Evolutionary conservation across 2,329 filamentous ascomycete genomes (phyloP), one percentile per base, ranked within the genome.

Genomic region (Xylaria sp.): DNA sequence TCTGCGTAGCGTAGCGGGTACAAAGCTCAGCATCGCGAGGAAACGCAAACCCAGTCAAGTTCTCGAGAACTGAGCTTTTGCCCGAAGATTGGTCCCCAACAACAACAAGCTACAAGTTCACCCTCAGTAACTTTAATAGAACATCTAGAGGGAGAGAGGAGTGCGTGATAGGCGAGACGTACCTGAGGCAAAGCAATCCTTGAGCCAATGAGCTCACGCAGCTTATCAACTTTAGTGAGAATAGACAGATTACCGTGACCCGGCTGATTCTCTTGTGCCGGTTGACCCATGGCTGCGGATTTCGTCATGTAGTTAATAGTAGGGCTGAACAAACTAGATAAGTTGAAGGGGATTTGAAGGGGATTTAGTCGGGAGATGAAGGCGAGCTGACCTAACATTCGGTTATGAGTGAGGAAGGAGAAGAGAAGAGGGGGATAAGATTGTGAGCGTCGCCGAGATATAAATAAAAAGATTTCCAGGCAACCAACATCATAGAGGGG

Each of bases 11-110:
- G 53, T 85, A 84, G 0, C 85, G 79, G 0, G 85, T 87, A 54
- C 85, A 86, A 0, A 86, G 80, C 0, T 79, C 82, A 0, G 79
- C 78, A 0, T 74, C 79, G 1, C 82, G 79, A 4, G 85, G 84
- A 47, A 87, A 85, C 0, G 81, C 80, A 40, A 86, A 84, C 0
- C 82, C 83, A 0, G 84, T 86, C 37, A 87, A 69, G 21, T 81
- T 94, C 77, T 96, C 92, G 35, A 96, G 83, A 21, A 96, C 91
- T 1, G 92, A 95, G 79, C 91, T 93, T 83, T 97, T 97, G 75
- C 93, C 93, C 51, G 92, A 93, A 0, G 92, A 94, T 77, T 96
- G 93, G 73, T 93, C 93, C 69, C 93, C 93, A 10, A 95, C 92
- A 8, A 94, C 93, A 42, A 92, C 91, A 73, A 96, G 92, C 77